These are phyloP conservation scores for Zoysia matrella DNA, from an alignment of 202 grass and related monocot species.

Conservation along the genomic window DNA sequence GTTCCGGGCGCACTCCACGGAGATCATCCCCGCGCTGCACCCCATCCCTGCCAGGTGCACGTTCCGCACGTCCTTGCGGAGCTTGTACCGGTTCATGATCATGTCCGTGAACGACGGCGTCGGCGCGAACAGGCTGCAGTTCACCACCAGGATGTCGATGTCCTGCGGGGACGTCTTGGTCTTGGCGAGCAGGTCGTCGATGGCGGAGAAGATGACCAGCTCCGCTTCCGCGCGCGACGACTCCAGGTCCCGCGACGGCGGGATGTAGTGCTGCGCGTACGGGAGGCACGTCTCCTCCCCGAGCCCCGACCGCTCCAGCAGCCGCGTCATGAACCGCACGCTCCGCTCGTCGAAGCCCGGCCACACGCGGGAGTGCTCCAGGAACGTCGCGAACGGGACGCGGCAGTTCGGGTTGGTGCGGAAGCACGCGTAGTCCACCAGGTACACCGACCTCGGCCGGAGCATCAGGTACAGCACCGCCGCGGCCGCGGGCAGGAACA, in stretches of 20 bases:
- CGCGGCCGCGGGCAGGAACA: slow-evolving; percentile 43
- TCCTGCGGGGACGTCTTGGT: slow-evolving; percentile 48
- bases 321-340: slow-evolving; percentile 70
- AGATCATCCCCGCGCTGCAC: slow-evolving; percentile 77
- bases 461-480: slow-evolving; percentile 58
- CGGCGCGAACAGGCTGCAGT: slow-evolving; percentile 94
- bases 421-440: slow-evolving; percentile 93
- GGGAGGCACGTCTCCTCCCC: slow-evolving; percentile 48
- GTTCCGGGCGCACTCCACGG: slow-evolving; percentile 60
- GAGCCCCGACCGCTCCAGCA: slow-evolving; percentile 46
- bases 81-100: slow-evolving; percentile 80
- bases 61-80: slow-evolving; percentile 70
- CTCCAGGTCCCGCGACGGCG: slow-evolving; percentile 66
- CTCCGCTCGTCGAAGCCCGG: slow-evolving; percentile 75
- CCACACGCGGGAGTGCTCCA: slow-evolving; percentile 78
- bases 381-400: slow-evolving; percentile 79
- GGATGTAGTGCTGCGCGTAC: slow-evolving; percentile 82
- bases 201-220: slow-evolving; percentile 57
- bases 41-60: slow-evolving; percentile 84
- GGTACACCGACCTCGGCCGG: slow-evolving; percentile 70
- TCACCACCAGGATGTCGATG: slow-evolving; percentile 88
- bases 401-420: slow-evolving; percentile 58
- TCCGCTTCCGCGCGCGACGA: slow-evolving; percentile 63
- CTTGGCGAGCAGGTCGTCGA: slow-evolving; percentile 72
- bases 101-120: slow-evolving; percentile 88